phyloP scores from a whole-genome alignment of 1,139 yeast genomes.

The Yamadazyma sp. region DNA sequence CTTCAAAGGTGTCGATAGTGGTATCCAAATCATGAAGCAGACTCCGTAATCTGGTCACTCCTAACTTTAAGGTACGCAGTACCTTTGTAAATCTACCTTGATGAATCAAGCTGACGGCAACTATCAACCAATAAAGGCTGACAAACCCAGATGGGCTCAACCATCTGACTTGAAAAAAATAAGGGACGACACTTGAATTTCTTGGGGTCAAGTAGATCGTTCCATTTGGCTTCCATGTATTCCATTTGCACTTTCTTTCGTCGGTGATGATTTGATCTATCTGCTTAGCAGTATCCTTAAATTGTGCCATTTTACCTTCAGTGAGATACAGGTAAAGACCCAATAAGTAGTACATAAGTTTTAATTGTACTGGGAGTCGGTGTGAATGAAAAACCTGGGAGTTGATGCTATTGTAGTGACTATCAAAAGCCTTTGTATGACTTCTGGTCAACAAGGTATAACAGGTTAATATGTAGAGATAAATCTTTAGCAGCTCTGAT shows the following conservation, averaged over 20 bases:
- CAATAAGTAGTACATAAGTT: slow-evolving; percentile 2
- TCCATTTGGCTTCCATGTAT: slow-evolving; percentile 28
- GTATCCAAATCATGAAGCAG: neutral
- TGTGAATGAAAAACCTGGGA: slow-evolving; percentile 25
- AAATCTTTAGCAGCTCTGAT: neutral
- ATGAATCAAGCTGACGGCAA: slow-evolving; percentile 28
- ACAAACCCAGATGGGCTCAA: slow-evolving; percentile 42
- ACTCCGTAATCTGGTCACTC: neutral
- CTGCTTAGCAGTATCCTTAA: slow-evolving; percentile 7
- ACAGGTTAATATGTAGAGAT: neutral
- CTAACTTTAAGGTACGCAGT: slow-evolving; percentile 2
- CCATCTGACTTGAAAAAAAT: slow-evolving; percentile 28
- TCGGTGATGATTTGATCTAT: slow-evolving; percentile 26
- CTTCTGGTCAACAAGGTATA: neutral
- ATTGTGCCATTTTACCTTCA: neutral
- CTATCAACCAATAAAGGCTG: slow-evolving; percentile 36
- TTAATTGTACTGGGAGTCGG: slow-evolving; percentile 19
- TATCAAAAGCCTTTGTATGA: neutral
- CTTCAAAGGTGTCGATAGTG: neutral
- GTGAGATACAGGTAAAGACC: neutral
- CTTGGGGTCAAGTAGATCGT: slow-evolving; percentile 11
- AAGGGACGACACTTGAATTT: neutral
- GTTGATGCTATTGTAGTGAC: neutral
- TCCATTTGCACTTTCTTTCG: slow-evolving; percentile 19
- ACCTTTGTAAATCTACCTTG: neutral